phyloP scores from a whole-genome alignment of 768 basidiomycete genomes.

The Suillus spraguei region DNA sequence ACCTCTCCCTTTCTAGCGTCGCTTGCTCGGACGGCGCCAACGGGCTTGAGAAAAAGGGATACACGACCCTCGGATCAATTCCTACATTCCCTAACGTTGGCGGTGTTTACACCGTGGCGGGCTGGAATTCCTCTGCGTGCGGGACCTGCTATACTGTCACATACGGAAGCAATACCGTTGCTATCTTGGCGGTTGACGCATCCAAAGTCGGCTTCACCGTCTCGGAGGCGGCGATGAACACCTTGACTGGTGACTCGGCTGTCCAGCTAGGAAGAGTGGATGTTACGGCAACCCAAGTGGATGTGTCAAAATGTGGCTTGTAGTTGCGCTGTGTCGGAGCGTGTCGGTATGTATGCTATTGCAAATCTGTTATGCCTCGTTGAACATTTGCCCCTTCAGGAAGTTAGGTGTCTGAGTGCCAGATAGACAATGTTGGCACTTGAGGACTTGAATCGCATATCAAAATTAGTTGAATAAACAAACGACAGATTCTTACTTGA shows the following conservation, averaged over 20 bases:
- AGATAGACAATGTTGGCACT: background rate
- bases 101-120: constrained; percentile 26
- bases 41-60: constrained; percentile 37
- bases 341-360: background rate
- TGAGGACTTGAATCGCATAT: constrained; percentile 2
- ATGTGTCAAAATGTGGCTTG: constrained; percentile 8
- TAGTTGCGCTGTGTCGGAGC: too few species aligned
- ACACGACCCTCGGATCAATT: constrained; percentile 40
- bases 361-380: background rate
- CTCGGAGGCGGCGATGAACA: constrained; percentile 31
- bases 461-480: background rate
- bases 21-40: constrained; percentile 42
- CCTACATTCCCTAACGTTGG: constrained; percentile 41
- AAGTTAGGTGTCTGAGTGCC: background rate
- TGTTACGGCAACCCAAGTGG: constrained; percentile 17
- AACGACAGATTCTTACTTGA: background rate
- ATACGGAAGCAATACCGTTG: constrained; percentile 39
- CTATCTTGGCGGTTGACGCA: constrained; percentile 57
- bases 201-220: constrained; percentile 43
- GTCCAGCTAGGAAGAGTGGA: constrained; percentile 18
- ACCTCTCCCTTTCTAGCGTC: constrained; percentile 30
- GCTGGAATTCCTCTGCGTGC: constrained; percentile 27
- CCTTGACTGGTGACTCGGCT: constrained; percentile 22
- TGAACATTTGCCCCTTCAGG: background rate
- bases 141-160: constrained; percentile 35